These are phyloP conservation scores for Didymella pinodella DNA, from an alignment of 2,329 filamentous ascomycete species.

Conservation along the genomic window DNA sequence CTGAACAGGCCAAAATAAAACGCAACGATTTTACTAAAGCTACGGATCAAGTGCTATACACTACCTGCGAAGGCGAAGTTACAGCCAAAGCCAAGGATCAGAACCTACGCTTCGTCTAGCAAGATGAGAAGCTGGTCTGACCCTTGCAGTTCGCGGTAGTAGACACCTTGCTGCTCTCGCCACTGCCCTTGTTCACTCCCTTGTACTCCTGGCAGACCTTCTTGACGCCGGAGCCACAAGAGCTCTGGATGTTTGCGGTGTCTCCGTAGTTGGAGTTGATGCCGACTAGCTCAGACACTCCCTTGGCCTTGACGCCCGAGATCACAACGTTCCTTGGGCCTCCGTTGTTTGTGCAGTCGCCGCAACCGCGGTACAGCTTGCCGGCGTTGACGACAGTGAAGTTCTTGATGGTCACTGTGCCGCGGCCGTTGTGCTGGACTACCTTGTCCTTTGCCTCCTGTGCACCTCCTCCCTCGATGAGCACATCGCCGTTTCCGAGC, in stretches of 20 bases:
- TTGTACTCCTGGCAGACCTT: conserved; percentile 28
- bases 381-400: conserved; percentile 56
- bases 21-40: too few relatives aligned
- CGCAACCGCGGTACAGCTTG: conserved; percentile 60
- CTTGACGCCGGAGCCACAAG: conserved; percentile 32
- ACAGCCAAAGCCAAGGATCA: too few relatives aligned
- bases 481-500: conserved; percentile 32
- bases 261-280: conserved; percentile 59
- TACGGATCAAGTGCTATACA: too few relatives aligned
- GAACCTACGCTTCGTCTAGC: not conserved
- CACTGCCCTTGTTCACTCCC: conserved; percentile 20
- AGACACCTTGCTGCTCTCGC: conserved; percentile 13
- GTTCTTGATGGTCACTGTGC: conserved; percentile 42
- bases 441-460: conserved; percentile 40
- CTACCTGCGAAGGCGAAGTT: too few relatives aligned
- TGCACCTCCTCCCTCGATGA: conserved; percentile 48
- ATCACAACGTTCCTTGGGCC: conserved; percentile 52
- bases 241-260: conserved; percentile 54
- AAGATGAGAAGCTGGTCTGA: conserved; percentile 17
- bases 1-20: too few relatives aligned
- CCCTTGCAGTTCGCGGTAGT: conserved; percentile 19
- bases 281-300: conserved; percentile 50
- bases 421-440: conserved; percentile 43
- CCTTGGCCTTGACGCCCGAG: conserved; percentile 47
- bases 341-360: conserved; percentile 52